These are phyloP conservation scores for Jamesozyma lodderae DNA, from an alignment of 805 yeast species.

Conservation along the genomic window DNA sequence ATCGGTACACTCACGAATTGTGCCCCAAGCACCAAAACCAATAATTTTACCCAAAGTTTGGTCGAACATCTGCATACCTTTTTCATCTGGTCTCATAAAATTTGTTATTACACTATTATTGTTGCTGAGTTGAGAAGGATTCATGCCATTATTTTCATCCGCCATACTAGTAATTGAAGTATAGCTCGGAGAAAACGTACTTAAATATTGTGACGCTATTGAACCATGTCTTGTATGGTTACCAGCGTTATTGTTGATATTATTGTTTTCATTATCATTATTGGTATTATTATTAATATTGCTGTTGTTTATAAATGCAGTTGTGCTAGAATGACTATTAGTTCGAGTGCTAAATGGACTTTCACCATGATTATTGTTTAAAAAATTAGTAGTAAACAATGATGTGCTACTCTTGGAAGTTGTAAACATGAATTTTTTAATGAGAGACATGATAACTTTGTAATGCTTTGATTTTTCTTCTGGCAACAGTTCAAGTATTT, in stretches of 20 bases:
- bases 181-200: constrained; percentile 28
- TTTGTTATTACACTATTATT: not conserved
- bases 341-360: not conserved
- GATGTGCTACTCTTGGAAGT: constrained; percentile 22
- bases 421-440: constrained; percentile 21
- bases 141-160: constrained; percentile 1
- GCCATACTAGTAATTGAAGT: constrained; percentile 12
- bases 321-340: not conserved
- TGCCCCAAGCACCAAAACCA: constrained; percentile 89
- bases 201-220: constrained; percentile 28
- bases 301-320: not conserved
- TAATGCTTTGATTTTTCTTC: constrained; percentile 30
- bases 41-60: constrained; percentile 62
- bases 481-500: constrained; percentile 31
- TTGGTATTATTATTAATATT: not conserved
- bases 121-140: not conserved
- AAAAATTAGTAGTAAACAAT: constrained; percentile 4
- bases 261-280: not conserved
- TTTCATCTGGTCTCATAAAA: constrained; percentile 38
- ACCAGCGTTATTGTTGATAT: not conserved
- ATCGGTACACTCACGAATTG: constrained; percentile 58
- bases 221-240: constrained; percentile 23
- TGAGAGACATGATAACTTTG: constrained; percentile 25
- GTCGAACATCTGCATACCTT: constrained; percentile 58
- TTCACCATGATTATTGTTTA: not conserved